A percentile compares a stretch with the other conserved stretches of the same genome.
These are phyloP conservation scores for Trichoderma asperellum DNA, from an alignment of 2,329 filamentous ascomycete species.

Conservation along the genomic window DNA sequence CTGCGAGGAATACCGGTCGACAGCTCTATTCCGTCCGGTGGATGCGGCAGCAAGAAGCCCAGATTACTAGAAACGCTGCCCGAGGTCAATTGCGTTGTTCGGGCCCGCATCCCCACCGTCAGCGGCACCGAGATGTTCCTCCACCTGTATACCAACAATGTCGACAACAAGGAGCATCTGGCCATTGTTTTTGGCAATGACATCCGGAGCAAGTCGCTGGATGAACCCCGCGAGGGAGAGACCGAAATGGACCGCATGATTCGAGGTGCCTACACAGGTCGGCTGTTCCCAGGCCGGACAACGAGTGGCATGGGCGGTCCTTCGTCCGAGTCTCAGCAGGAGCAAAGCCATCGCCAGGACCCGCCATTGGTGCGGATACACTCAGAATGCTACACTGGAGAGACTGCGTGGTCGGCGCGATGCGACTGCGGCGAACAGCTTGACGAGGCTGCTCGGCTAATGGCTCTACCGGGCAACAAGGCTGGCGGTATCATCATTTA, in stretches of 20 bases:
- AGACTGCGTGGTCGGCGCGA: constrained; percentile 96
- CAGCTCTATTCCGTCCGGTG: constrained; percentile 60
- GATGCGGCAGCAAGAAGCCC: constrained; percentile 67
- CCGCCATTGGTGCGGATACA: constrained; percentile 87
- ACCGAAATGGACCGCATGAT: constrained; percentile 92
- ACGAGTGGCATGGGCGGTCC: constrained; percentile 63
- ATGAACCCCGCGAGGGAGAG: constrained; percentile 73
- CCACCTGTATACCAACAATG: constrained; percentile 89
- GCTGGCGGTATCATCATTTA: constrained; percentile 92
- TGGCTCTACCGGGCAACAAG: constrained; percentile 70
- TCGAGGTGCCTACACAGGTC: constrained; percentile 86
- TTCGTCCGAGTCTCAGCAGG: constrained; percentile 33
- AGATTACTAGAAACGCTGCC: constrained; percentile 76
- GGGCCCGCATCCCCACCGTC: constrained; percentile 92
- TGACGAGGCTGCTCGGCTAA: constrained; percentile 91
- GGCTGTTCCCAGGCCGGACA: constrained; percentile 81
- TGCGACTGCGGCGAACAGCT: constrained; percentile 98
- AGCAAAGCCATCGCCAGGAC: constrained; percentile 28
- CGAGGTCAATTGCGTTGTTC: constrained; percentile 88
- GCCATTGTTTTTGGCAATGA: constrained; percentile 93
- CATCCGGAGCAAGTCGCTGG: constrained; percentile 75
- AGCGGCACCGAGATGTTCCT: constrained; percentile 95
- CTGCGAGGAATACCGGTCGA: constrained; percentile 63
- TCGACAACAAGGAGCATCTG: constrained; percentile 93
- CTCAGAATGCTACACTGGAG: constrained; percentile 97